Conservation (phyloP, 208 protist genomes). For the Crithidia sp. region DNA sequence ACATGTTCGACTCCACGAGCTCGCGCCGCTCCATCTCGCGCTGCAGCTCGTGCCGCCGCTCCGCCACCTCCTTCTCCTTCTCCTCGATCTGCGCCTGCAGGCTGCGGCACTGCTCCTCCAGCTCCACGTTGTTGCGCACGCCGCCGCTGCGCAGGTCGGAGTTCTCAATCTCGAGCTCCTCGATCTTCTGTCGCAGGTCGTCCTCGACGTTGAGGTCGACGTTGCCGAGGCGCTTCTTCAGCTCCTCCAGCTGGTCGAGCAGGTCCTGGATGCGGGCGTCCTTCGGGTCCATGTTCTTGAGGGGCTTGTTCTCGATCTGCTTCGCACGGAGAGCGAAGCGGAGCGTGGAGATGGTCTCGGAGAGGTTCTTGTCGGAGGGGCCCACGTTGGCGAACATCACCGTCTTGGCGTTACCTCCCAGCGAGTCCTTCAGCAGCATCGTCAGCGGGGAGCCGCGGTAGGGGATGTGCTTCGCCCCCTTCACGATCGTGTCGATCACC, state of each 20-base stretch:
- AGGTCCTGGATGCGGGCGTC: conserved; percentile 89
- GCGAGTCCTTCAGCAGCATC: conserved; percentile 93
- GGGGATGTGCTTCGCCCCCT: conserved; percentile 90
- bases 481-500: conserved; percentile 92
- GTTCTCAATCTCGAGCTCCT: conserved; percentile 93
- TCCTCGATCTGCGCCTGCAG: conserved; percentile 81
- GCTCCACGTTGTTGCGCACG: conserved; percentile 84
- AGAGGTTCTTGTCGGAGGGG: conserved; percentile 85
- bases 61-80: conserved; percentile 61
- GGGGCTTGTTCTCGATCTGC: conserved; percentile 96
- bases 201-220: conserved; percentile 93
- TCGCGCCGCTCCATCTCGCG: conserved; percentile 60
- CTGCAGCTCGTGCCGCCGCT: conserved; percentile 65
- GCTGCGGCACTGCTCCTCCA: conserved; percentile 74
- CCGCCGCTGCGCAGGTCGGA: conserved; percentile 71
- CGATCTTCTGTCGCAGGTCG: conserved; percentile 85
- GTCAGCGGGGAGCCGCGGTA: conserved; percentile 92
- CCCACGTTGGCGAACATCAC: conserved; percentile 93
- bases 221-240: conserved; percentile 84
- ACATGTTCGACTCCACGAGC: conserved; percentile 72
- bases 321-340: conserved; percentile 90
- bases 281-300: conserved; percentile 94
- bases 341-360: conserved; percentile 91
- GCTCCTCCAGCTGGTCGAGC: conserved; percentile 89
- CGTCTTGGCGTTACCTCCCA: conserved; percentile 92